Percentiles rank a stretch among this genome's conserved stretches.
phyloP scores from a whole-genome alignment of 73 alveolate genomes.

The Diophrys appendiculata region DNA sequence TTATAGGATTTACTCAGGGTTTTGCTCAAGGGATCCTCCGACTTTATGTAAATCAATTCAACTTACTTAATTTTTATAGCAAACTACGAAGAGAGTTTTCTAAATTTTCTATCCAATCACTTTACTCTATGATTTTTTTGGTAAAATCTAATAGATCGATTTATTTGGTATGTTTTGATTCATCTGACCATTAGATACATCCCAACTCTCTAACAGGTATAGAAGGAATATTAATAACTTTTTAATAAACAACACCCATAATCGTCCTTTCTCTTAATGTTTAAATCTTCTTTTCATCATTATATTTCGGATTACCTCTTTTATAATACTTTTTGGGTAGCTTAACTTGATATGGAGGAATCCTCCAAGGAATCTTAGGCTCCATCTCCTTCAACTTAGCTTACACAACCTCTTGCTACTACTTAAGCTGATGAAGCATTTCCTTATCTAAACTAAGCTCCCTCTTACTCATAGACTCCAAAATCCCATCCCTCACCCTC shows the following conservation, averaged over 20 bases:
- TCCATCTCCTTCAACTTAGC: background rate
- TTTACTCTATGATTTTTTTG: background rate
- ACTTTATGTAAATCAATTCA: no score
- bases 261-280: background rate
- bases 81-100: background rate
- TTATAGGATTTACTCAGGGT: background rate
- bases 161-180: background rate
- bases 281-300: background rate
- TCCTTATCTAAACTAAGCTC: background rate
- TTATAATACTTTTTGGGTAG: background rate
- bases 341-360: background rate
- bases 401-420: background rate
- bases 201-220: background rate
- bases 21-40: background rate
- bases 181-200: background rate
- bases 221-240: background rate
- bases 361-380: background rate
- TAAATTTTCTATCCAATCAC: background rate
- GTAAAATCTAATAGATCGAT: background rate
- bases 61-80: background rate
- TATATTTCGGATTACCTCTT: background rate
- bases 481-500: background rate
- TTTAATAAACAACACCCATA: background rate
- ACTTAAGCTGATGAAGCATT: background rate
- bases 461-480: background rate